These are phyloP conservation scores for Linnemannia exigua DNA, from an alignment of 192 early-diverging fungal genomes.

Conservation along the genomic window DNA sequence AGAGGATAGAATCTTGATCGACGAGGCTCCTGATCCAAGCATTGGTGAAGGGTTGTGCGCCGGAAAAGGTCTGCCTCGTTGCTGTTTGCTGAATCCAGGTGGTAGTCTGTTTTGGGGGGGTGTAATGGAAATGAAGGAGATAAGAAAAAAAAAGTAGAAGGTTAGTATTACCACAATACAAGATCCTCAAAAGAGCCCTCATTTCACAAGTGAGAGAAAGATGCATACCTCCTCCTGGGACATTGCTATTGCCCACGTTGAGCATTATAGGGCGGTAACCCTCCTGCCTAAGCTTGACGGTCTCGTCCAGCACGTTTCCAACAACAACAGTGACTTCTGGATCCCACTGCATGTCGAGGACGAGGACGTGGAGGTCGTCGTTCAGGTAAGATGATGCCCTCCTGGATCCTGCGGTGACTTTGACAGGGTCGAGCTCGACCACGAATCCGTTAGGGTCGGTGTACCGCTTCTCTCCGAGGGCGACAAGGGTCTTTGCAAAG, in stretches of 20 bases:
- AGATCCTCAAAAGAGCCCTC: neutral
- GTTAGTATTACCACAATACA: neutral
- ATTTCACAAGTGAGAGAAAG: neutral
- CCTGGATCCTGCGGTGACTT: conserved; percentile 45
- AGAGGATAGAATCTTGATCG: conserved; percentile 57
- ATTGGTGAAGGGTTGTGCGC: conserved; percentile 57
- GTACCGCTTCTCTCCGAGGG: conserved; percentile 37
- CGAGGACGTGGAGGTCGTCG: conserved; percentile 49
- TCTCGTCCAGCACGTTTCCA: conserved; percentile 53
- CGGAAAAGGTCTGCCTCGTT: conserved; percentile 62
- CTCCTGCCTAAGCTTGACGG: conserved; percentile 42
- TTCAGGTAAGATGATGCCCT: conserved; percentile 44
- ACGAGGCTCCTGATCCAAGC: conserved; percentile 57
- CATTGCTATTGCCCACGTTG: conserved; percentile 34
- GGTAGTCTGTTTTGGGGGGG: conserved; percentile 38
- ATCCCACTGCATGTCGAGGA: conserved; percentile 55
- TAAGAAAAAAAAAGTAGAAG: neutral
- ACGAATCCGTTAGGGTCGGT: conserved; percentile 46
- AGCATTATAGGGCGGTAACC: conserved; percentile 54
- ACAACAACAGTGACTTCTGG: conserved; percentile 51
- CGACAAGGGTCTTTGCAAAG: conserved; percentile 30
- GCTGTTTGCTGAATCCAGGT: conserved; percentile 38
- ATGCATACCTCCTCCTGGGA: conserved; percentile 47
- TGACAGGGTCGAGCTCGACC: conserved; percentile 47
- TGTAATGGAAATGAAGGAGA: neutral